These are phyloP conservation scores for Agaricus blazei DNA, from an alignment of 768 basidiomycete species.

Conservation along the genomic window DNA sequence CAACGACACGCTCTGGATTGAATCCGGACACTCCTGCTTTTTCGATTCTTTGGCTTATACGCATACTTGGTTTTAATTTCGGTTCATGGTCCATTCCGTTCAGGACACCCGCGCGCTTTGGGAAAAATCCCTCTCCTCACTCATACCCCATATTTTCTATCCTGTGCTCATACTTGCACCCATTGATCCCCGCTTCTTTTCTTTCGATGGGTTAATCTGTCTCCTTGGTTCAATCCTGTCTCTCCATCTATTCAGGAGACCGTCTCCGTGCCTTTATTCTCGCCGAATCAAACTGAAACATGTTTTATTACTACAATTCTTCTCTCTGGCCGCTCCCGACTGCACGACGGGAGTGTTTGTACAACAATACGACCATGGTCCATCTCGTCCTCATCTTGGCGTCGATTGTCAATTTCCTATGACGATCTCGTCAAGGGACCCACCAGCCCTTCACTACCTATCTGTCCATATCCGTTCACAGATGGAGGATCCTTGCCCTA, in stretches of 20 bases:
- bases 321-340: not conserved
- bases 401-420: not conserved
- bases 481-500: not conserved
- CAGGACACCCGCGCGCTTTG: slow-evolving; percentile 10
- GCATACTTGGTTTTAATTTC: slow-evolving; percentile 5
- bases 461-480: not conserved
- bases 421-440: not conserved
- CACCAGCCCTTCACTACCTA: not conserved
- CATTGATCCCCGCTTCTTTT: not conserved
- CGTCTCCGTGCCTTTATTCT: not conserved
- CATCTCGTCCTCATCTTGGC: not conserved
- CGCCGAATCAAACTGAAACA: slow-evolving; percentile 6
- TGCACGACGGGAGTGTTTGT: not conserved
- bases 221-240: not conserved
- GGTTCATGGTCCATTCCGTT: slow-evolving; percentile 9
- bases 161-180: not conserved
- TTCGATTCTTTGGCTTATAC: slow-evolving; percentile 8
- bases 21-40: slow-evolving; percentile 9
- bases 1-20: slow-evolving; percentile 6
- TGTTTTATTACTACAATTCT: slow-evolving; percentile 5
- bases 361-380: slow-evolving; percentile 4
- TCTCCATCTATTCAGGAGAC: not conserved
- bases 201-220: not conserved
- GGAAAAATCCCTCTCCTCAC: not conserved
- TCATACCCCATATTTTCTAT: not conserved